Evolutionary conservation across 805 yeast genomes (phyloP), one percentile per base, ranked within the genome.

Genomic region (Nakazawaea ambrosiae): DNA sequence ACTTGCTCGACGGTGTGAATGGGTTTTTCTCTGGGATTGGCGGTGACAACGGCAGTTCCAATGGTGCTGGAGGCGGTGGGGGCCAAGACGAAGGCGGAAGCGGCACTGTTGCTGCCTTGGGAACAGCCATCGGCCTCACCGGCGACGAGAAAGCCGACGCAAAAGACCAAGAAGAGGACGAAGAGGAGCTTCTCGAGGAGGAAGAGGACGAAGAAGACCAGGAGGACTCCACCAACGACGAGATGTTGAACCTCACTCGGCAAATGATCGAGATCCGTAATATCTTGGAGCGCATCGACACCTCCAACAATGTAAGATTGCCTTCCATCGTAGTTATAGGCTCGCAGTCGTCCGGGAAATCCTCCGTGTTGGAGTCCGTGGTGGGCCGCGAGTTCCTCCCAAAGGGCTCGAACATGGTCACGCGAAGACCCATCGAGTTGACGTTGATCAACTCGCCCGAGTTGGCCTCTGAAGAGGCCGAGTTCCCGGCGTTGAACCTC

Each of bases 371-470:
- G 33, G 98, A 92, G 57, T 76, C 96, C 5, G 84, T 92, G 41
- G 99, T 92, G 4, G 99, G 99, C n/a, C 95, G 85, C 49, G 97
- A 92, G 55, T 92, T 92, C 49, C 64, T 92, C 41, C 99, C 99
- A 25, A 92, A 92, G 58, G 99, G 99, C 23, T 76, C 86, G 29
- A 92, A 94, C 55, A 94, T 92, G 98, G 98, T 94, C 24, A 92
- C 99, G 0, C 75, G 97, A 57, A 73, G 98, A 49, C 99, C 99
- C 2, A 90, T 92, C 33, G 99, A 92, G 61, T 68, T 92, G 46
- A 94, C 98, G 0, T 66, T 92, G 34, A 81, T 92, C 7, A 89
- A 92, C 54, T 77, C 95, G 3, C 89, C 94, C n/a, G 68, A 68
- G 29, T 49, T 55, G 31, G 87, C 88, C 2, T 81, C 89, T 5